Percentiles rank a stretch among this genome's conserved stretches.
Evolutionary conservation across 768 basidiomycete species (phyloP).

Genomic region (Boletus fagicola): DNA sequence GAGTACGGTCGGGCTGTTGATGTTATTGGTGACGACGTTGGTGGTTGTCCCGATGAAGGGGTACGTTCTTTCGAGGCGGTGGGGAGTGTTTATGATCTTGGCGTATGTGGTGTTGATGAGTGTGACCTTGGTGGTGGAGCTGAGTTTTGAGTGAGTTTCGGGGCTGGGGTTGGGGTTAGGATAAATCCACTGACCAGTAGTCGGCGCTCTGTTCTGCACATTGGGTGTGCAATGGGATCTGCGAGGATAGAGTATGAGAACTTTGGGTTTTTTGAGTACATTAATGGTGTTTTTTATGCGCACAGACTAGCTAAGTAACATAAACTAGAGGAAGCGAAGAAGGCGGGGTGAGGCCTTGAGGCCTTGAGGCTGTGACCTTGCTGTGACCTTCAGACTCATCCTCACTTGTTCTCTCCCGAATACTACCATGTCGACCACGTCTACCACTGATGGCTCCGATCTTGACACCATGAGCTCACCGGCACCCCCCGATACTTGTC

Average conservation of each 20-base stretch:
- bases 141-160: slow-evolving; percentile 28
- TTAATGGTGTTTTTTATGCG: not conserved
- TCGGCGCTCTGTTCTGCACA: not conserved
- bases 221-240: not conserved
- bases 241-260: not conserved
- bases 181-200: too few relatives aligned
- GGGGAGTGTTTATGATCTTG: slow-evolving; percentile 77
- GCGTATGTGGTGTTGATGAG: slow-evolving; percentile 77
- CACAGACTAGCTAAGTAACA: too few relatives aligned
- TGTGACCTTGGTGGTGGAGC: slow-evolving; percentile 76
- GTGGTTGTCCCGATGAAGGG: slow-evolving; percentile 83
- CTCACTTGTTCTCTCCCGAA: too few relatives aligned
- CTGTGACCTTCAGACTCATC: too few relatives aligned
- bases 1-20: slow-evolving; percentile 78
- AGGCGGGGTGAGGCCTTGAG: too few relatives aligned
- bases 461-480: too few relatives aligned
- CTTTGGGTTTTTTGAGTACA: not conserved
- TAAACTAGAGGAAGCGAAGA: too few relatives aligned
- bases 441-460: too few relatives aligned
- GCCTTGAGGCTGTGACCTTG: too few relatives aligned
- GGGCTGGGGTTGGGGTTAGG: not conserved
- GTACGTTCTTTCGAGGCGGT: slow-evolving; percentile 73
- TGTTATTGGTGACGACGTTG: slow-evolving; percentile 70
- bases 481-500: too few relatives aligned
- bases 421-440: too few relatives aligned